Base-by-base conservation (phyloP, 371 early-diverging fungal species). In the Cokeromyces recurvatus region DNA sequence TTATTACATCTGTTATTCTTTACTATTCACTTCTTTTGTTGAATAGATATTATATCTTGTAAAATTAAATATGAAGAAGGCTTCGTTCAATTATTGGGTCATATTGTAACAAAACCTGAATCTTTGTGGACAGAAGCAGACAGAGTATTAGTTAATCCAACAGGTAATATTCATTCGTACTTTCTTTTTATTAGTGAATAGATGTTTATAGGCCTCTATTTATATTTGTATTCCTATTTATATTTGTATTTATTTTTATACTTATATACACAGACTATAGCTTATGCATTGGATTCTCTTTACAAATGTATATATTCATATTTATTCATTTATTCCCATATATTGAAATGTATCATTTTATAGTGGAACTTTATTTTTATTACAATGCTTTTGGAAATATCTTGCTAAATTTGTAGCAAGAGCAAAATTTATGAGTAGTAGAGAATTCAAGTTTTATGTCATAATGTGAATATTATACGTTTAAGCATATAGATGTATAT, bases 381-480 rank as follows among this genome's bases (percentile, higher is more conserved):
- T 77, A 12, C 77, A 77, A 55, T 71, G 74, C 24, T 77, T 77
- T 46, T 77, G 77, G 77, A 74, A 77, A 21, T 77, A 77, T 37
- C 55, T 74, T 32, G 62, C 74, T 10, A 66, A 74, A 19, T 62
- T 71, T 17, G 74, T 77, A 19, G 74, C 71, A 16, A 68, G 66
- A 44, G 57, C 55, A 14, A 63, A 60, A 22, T 74, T 77, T 37
- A 77, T 77, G 71, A 62, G 68, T 37, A 71, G 71, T 27, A 55
- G 49, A 17, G 77, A 77, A 53, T 77, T 74, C 37, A 56, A 54
- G 48, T 62, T 71, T 49, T 74, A 77, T 37, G 61, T 77, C 15
- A 11, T 34, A 9, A 22, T 31, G 32, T 27, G 35, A 7, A 27
- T 27, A 27, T 27, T 27, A 27, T 27, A 27, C 29, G 7, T 5